Base-by-base conservation (phyloP, 805 yeast genomes). In the Barnettozyma salicaria region DNA sequence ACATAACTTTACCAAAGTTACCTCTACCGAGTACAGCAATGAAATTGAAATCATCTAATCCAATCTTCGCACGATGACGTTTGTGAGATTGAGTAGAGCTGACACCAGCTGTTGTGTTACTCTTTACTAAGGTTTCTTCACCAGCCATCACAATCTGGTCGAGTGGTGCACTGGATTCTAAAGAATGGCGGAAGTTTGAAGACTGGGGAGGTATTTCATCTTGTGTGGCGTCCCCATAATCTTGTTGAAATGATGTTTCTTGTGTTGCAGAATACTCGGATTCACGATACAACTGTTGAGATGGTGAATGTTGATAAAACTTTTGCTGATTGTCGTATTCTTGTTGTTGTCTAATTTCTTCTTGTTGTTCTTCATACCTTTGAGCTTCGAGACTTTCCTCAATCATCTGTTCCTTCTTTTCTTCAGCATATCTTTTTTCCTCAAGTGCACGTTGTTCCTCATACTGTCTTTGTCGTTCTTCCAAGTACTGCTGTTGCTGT, bases 11-110 rank as follows among this genome's bases (percentile, higher is more conserved):
- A 63, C 99, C 99, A 59, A 92, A 92, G 60, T 92, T 92, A 64
- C 99, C 99, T 59, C 89, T 92, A 52, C 99, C 99, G 41, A 92
- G 71, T 8, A 92, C 98, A 8, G 97, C 95, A 49, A 92, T 64
- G 55, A 92, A 83, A 49, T 86, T 82, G 70, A 92, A 92, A 61
- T 92, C 97, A 59, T 92, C 97, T 40, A 92, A 70, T 0, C 98
- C 97, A 39, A 89, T 77, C 59, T 79, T 81, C 52, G 82, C 76
- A 49, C 86, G 77, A 49, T 67, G 70, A 31, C 52, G 52, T 21
- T 40, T 50, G n/a, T 50, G 50, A 12, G 39, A 42, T 13, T 46
- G 50, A n/a, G 36, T 24, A 27, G 44, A 16, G 27, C 42, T 17
- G n/a, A 57, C 33, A 10, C 24, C 32, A 19, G 37, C 27, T 20